Base-by-base conservation (phyloP, 2,329 filamentous ascomycete genomes). In the Elsinoe necatrix region DNA sequence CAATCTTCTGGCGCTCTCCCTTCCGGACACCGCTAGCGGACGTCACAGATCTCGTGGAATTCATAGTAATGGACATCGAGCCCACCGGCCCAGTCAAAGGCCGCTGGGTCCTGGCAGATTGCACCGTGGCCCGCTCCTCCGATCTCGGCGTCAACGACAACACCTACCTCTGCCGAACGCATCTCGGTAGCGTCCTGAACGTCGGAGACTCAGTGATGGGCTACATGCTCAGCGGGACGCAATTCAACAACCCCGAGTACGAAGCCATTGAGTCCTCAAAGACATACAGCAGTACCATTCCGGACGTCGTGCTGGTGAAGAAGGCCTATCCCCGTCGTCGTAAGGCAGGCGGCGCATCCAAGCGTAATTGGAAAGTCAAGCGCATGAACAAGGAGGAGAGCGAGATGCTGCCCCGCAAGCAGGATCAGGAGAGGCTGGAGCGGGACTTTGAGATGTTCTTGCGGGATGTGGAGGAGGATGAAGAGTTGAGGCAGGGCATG, bases 371-470 rank as follows among this genome's bases (percentile, higher is more conserved):
- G 93, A 87, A 86, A 71, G 83, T 98, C 71, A 95, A 88, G 82
- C 89, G 93, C 67, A 92, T 98, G 87, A 80, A 80, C 62, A 86
- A 83, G 73, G 91, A 97, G 61, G 89, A 96, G 69, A 86, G 87
- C 63, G 92, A 96, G 62, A 79, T 95, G 70, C 74, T 91, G 61
- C 88, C 89, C 34, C 85, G 88, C 76, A 89, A 95, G 74, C 78
- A 89, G 59, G 91, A 97, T 68, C 87, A 92, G 68, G 88, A 91
- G 59, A 83, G 84, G 61, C 83, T 95, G 76, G 91, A 97, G 68
- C 82, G 85, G 62, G 93, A 98, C 72, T 98, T 95, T 73, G 93
- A 98, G 76, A 83, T 91, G 81, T 98, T 98, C 82, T 75, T 98
- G 77, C 85, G 87, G 45, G 93, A 98, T 71, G 89, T 98, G 9